phyloP scores from a whole-genome alignment of 495 filamentous ascomycete genomes.

The Aspergillus nidulans region DNA sequence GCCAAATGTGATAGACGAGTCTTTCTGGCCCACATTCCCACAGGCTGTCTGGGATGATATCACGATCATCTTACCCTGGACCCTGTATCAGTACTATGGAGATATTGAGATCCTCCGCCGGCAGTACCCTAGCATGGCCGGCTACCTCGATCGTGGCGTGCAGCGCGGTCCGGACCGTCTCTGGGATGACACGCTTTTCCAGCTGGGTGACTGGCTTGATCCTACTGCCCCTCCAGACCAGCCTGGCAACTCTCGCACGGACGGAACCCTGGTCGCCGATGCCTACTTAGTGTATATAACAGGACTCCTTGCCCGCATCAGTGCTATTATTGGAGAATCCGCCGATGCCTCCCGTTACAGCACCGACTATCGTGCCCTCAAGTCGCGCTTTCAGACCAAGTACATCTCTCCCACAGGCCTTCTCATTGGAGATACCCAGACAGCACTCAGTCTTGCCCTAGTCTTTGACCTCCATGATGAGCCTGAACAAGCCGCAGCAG shows the following conservation, averaged over 20 bases:
- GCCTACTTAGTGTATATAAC: constrained; percentile 48
- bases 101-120: constrained; percentile 37
- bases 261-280: constrained; percentile 44
- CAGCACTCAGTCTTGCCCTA: constrained; percentile 41
- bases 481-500: constrained; percentile 25
- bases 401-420: constrained; percentile 39
- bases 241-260: constrained; percentile 38
- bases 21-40: constrained; percentile 24
- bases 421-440: constrained; percentile 46
- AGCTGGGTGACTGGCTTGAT: constrained; percentile 54
- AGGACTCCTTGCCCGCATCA: constrained; percentile 22
- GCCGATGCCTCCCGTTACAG: constrained; percentile 25
- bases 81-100: constrained; percentile 38
- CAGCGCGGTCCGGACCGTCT: constrained; percentile 34
- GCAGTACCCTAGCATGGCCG: constrained; percentile 41
- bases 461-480: constrained; percentile 39
- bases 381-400: constrained; percentile 34
- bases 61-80: constrained; percentile 42
- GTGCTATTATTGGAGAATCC: constrained; percentile 21
- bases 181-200: constrained; percentile 34
- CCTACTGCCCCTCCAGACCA: constrained; percentile 43
- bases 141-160: constrained; percentile 47
- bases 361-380: constrained; percentile 22
- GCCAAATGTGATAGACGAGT: constrained; percentile 29
- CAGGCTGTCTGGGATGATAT: constrained; percentile 50